These are phyloP conservation scores for Acephala macrosclerotiorum DNA, from an alignment of 2,329 filamentous ascomycete species.

Conservation along the genomic window DNA sequence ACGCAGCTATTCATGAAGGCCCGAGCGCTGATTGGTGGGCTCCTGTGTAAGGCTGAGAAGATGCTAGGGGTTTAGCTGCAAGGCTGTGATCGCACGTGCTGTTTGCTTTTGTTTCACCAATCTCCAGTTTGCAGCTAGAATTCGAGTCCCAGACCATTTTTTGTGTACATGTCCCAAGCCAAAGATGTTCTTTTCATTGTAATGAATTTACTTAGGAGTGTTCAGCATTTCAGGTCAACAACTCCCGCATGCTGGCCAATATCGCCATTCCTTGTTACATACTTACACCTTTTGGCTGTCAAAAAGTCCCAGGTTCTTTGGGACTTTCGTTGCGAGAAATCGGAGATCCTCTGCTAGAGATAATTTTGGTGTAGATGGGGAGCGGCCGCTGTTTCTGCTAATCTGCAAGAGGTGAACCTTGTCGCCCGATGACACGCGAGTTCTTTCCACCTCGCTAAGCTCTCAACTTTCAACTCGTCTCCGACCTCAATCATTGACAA, in stretches of 20 bases:
- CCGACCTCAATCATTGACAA: background rate
- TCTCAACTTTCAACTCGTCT: background rate
- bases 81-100: background rate
- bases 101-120: background rate
- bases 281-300: too few species aligned
- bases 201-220: too few species aligned
- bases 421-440: background rate
- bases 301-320: too few species aligned
- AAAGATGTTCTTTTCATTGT: too few species aligned
- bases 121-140: background rate
- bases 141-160: background rate
- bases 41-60: constrained; percentile 31
- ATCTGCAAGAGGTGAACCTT: background rate
- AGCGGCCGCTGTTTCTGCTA: too few species aligned
- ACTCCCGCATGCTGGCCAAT: too few species aligned
- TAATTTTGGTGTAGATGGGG: background rate
- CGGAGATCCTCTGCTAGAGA: too few species aligned
- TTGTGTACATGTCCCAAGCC: too few species aligned
- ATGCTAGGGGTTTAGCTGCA: background rate
- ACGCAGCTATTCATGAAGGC: constrained; percentile 23
- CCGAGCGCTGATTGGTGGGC: constrained; percentile 17
- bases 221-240: too few species aligned
- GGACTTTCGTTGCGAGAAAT: too few species aligned
- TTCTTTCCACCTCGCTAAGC: background rate
- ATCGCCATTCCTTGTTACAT: too few species aligned